Conservation (phyloP, 169 alveolate genomes). For the Eimeria falciformis region DNA sequence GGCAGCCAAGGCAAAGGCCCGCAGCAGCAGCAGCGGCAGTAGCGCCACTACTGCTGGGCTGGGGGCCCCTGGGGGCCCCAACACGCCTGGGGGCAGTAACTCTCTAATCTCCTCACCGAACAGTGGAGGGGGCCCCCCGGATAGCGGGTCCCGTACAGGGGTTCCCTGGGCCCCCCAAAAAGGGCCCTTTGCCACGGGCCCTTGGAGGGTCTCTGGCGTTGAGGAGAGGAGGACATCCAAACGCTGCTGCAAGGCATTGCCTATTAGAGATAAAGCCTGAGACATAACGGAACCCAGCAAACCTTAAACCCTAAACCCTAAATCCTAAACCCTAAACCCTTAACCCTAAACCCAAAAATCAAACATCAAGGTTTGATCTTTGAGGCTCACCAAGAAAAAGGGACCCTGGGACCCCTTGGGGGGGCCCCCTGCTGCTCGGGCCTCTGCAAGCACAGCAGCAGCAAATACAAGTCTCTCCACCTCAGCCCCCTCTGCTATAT, state of each 20-base stretch:
- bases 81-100: background rate
- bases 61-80: slow-evolving; percentile 36
- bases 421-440: slow-evolving; percentile 45
- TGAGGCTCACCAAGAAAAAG: slow-evolving; percentile 13
- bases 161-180: background rate
- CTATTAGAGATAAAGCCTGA: slow-evolving; percentile 18
- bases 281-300: background rate
- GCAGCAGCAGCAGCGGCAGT: slow-evolving; percentile 62
- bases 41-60: background rate
- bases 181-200: slow-evolving; percentile 6
- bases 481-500: background rate
- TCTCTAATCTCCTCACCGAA: background rate
- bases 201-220: background rate
- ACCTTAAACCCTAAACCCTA: background rate
- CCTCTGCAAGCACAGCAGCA: slow-evolving; percentile 44
- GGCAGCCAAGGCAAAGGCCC: background rate
- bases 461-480: slow-evolving; percentile 30
- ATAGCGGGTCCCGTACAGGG: slow-evolving; percentile 3
- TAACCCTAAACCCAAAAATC: slow-evolving; percentile 10
- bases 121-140: background rate
- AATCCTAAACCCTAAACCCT: slow-evolving; percentile 4
- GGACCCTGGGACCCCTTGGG: slow-evolving; percentile 40
- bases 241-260: background rate
- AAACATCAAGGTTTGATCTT: background rate
- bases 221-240: background rate